phyloP scores from a whole-genome alignment of 345 rosid species.

The Carallia pectinifolia region DNA sequence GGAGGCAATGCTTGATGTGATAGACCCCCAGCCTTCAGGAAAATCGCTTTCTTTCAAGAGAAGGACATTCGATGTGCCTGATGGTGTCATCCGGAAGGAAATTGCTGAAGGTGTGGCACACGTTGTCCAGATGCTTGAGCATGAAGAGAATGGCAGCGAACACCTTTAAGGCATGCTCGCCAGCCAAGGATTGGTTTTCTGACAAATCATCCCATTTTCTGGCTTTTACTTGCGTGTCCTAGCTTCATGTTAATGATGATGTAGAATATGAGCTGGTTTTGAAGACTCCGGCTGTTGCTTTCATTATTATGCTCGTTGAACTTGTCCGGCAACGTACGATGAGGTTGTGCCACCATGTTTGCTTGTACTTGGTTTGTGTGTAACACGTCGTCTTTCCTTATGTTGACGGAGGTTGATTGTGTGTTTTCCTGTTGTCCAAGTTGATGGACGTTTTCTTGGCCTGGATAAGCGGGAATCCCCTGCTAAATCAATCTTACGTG shows the following conservation, averaged over 20 bases:
- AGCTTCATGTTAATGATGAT: background rate
- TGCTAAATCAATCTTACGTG: too few relatives aligned
- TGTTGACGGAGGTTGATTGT: too few relatives aligned
- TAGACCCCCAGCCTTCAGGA: constrained; percentile 79
- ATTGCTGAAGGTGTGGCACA: constrained; percentile 82
- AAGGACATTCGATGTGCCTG: constrained; percentile 93
- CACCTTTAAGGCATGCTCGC: constrained; percentile 33
- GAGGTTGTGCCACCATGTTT: background rate
- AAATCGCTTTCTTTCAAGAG: constrained; percentile 71
- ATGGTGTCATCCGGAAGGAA: constrained; percentile 58
- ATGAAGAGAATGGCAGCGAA: constrained; percentile 35
- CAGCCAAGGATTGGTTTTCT: background rate
- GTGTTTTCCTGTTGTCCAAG: too few relatives aligned
- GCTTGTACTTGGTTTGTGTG: background rate
- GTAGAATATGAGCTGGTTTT: constrained; percentile 2
- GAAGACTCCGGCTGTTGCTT: background rate
- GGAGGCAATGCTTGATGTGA: constrained; percentile 87
- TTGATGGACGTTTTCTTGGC: too few relatives aligned
- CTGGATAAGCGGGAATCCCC: too few relatives aligned
- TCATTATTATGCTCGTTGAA: too few relatives aligned
- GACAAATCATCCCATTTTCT: background rate
- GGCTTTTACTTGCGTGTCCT: background rate
- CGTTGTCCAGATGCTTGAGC: constrained; percentile 70
- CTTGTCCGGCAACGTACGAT: background rate
- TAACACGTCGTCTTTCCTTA: too few relatives aligned